Conservation (phyloP, 148 eudicot genomes). For the Tetragonia tetragonoides region DNA sequence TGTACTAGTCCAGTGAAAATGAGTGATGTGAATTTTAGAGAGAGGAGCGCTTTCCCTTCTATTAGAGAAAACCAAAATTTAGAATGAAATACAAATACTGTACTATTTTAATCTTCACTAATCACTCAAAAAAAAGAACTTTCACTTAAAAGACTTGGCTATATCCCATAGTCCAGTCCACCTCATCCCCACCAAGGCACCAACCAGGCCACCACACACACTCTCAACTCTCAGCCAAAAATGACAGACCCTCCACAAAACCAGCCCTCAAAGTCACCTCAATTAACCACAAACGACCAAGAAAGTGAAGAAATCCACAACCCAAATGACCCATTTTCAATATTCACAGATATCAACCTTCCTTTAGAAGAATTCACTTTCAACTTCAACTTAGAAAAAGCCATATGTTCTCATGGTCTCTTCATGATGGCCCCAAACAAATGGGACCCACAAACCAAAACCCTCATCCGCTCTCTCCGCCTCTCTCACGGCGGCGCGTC, state of each 20-base stretch:
- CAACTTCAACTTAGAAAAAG: conserved; percentile 44
- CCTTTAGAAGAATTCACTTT: background rate
- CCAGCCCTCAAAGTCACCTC: background rate
- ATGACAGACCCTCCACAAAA: background rate
- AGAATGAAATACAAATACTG: too few species aligned
- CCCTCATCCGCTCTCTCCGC: conserved; percentile 64
- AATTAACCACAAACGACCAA: background rate
- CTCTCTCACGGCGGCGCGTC: conserved; percentile 30
- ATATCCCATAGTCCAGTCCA: too few species aligned
- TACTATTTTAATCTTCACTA: too few species aligned
- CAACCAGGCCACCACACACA: too few species aligned
- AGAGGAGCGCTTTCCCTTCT: too few species aligned
- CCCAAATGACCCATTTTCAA: background rate
- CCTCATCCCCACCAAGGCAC: too few species aligned
- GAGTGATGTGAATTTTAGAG: too few species aligned
- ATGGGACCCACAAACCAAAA: conserved; percentile 50
- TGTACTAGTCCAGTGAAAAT: too few species aligned
- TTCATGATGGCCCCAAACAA: conserved; percentile 69
- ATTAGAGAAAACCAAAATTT: too few species aligned
- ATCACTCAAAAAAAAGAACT: too few species aligned
- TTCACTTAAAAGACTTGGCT: too few species aligned
- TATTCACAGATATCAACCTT: background rate
- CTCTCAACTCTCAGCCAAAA: background rate
- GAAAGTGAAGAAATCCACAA: background rate
- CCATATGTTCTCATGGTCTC: conserved; percentile 62